Evolutionary conservation across 1,284 basidiomycete species (phyloP), one percentile per base, ranked within the genome.

Genomic region (Psilocybe mexicana): DNA sequence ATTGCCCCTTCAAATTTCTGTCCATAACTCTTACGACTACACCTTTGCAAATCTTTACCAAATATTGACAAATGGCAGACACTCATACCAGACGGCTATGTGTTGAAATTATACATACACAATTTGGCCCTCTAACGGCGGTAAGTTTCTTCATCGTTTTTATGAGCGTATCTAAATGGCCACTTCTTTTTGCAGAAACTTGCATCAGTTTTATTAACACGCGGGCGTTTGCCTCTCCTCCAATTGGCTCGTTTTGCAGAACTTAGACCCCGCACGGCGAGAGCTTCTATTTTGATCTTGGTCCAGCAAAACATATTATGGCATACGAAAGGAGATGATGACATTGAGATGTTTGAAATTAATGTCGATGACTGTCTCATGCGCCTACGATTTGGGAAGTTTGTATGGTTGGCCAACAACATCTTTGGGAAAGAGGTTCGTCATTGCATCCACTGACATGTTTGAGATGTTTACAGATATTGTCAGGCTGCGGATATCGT

Each of bases 251-350:
- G 87, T 48, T 85, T 84, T 70, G 82, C 90, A 43, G 70, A 73
- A n/a, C 70, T 92, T 42, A 86, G 86, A 67, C 80, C 86, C 6
- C 82, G 87, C 14, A 85, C 83, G 1, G 81, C 90, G 28, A 85
- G 91, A 54, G 88, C 89, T 23, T 81, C 88, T 28, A 79, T 98
- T 49, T 76, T 98, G 56, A 84, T 91, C 51, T 84, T 99, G 53
- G 83, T 96, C 25, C 96, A 98, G 73, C 96, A 99, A 72, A 94
- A 96, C 71, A 76, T 98, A 54, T 81, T 96, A 42, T 93, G 92
- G 84, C 89, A 94, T 68, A 87, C 91, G 2, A 82, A 83, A 47
- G 83, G 82, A 3, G 84, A 87, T 36, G 85, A 87, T n/a, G 91
- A 88, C 47, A 83, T 82, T 6, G 92, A 93, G 66, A 81, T 90